Conservation (phyloP, 192 early-diverging fungal genomes). For the Dissophora ornata region DNA sequence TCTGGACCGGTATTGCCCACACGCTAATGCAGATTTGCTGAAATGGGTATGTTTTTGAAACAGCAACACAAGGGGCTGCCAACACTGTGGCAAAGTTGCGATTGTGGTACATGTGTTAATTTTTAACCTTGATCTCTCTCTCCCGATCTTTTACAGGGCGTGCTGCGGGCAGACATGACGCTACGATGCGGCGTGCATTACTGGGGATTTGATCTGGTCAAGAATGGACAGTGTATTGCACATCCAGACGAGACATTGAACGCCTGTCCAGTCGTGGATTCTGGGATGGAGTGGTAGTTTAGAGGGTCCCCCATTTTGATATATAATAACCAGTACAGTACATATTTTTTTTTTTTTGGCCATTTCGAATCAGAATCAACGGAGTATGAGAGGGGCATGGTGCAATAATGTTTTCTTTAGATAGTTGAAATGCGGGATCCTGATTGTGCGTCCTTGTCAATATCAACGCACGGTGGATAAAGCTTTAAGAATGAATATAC, state of each 20-base stretch:
- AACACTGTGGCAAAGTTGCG: no score
- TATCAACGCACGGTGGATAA: no score
- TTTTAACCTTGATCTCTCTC: not conserved
- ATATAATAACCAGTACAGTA: not conserved
- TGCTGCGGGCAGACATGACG: slow-evolving; percentile 32
- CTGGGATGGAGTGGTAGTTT: slow-evolving; percentile 40
- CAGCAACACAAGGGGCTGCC: no score
- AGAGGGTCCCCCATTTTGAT: not conserved
- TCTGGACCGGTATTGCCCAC: slow-evolving; percentile 43
- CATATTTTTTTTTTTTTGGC: no score
- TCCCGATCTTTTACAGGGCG: slow-evolving; percentile 11
- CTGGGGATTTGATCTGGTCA: slow-evolving; percentile 49
- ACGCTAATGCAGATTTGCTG: slow-evolving; percentile 44
- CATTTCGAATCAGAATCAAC: no score
- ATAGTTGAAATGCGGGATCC: no score
- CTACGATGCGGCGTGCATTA: slow-evolving; percentile 50
- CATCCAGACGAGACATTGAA: slow-evolving; percentile 52
- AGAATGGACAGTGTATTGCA: slow-evolving; percentile 49
- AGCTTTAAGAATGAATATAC: no score
- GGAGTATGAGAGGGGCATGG: no score
- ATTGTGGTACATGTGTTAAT: not conserved
- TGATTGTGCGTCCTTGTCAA: no score
- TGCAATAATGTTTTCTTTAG: no score
- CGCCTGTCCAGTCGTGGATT: slow-evolving; percentile 33
- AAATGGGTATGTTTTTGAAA: slow-evolving; percentile 40